Evolutionary conservation across 257 asterid species (phyloP).

Genomic region (Solanum appendiculatum): DNA sequence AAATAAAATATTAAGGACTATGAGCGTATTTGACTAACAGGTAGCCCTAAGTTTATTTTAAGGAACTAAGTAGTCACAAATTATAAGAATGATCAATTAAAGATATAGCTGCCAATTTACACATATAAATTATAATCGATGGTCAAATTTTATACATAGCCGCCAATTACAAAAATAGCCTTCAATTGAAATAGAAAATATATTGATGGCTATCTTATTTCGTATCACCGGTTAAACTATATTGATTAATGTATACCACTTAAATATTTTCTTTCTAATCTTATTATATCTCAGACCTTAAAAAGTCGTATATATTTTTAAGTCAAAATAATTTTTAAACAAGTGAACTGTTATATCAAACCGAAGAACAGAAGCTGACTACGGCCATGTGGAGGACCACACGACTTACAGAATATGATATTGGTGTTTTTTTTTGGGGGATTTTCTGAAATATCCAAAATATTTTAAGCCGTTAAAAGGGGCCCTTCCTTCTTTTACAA

Average conservation of each 20-base stretch:
- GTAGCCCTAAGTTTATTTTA: background rate
- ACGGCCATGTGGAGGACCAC: background rate
- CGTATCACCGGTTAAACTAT: background rate
- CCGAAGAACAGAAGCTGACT: background rate
- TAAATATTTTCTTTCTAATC: background rate
- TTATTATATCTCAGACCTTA: background rate
- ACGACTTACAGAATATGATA: conserved; percentile 16
- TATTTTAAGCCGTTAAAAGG: conserved; percentile 39
- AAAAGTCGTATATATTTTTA: too few relatives aligned
- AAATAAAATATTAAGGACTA: too few relatives aligned
- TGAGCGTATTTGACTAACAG: background rate
- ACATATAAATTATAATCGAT: background rate
- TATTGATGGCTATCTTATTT: background rate
- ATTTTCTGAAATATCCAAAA: conserved; percentile 20
- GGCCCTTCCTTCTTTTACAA: conserved; percentile 7
- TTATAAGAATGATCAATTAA: background rate
- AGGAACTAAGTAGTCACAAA: background rate
- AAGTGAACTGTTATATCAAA: background rate
- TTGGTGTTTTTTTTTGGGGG: conserved; percentile 24
- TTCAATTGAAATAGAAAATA: background rate
- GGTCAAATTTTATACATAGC: background rate
- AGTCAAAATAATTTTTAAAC: too few relatives aligned
- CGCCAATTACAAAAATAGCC: background rate
- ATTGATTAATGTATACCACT: background rate
- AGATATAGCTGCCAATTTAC: background rate